A percentile compares a stretch with the other conserved stretches of the same genome.
These are phyloP conservation scores for Ceratocystis colombiana DNA, from an alignment of 2,329 filamentous ascomycete genomes.

Conservation along the genomic window DNA sequence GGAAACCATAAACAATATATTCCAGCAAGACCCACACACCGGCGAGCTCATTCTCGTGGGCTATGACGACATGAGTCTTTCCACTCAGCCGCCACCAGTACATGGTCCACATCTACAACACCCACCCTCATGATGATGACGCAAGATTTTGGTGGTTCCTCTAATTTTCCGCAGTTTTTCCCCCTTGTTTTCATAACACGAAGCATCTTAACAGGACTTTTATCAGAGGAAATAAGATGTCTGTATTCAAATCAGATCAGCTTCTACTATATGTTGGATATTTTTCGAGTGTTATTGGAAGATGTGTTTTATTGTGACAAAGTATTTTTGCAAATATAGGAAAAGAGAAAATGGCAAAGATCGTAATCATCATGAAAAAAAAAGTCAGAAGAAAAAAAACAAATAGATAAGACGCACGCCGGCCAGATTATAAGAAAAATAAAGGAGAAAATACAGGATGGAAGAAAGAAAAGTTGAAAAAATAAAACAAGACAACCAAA, in stretches of 20 bases:
- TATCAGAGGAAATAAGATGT: no score
- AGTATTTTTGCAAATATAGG: conserved; percentile 18
- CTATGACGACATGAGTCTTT: conserved; percentile 34
- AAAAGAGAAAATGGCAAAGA: conserved; percentile 25
- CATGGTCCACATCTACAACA: no score
- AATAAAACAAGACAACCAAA: conserved; percentile 19
- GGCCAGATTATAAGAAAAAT: conserved; percentile 22
- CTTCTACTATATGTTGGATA: no score
- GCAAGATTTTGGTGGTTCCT: neutral
- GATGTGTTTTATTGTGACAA: conserved; percentile 20
- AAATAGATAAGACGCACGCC: conserved; percentile 12
- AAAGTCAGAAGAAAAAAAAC: conserved; percentile 20
- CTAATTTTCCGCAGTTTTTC: no score
- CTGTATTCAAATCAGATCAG: no score
- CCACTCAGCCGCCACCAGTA: conserved; percentile 30
- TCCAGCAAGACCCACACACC: conserved; percentile 35
- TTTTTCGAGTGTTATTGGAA: neutral
- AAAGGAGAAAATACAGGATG: conserved; percentile 13
- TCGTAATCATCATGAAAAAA: conserved; percentile 24
- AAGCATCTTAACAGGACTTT: no score
- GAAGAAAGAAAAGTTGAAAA: conserved; percentile 12
- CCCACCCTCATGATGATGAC: neutral
- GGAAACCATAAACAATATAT: conserved; percentile 35
- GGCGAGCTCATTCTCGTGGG: conserved; percentile 35
- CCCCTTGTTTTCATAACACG: no score